Evolutionary conservation across 805 yeast genomes (phyloP), one percentile per base, ranked within the genome.

Genomic region (Myxozyma vanderwaltii): DNA sequence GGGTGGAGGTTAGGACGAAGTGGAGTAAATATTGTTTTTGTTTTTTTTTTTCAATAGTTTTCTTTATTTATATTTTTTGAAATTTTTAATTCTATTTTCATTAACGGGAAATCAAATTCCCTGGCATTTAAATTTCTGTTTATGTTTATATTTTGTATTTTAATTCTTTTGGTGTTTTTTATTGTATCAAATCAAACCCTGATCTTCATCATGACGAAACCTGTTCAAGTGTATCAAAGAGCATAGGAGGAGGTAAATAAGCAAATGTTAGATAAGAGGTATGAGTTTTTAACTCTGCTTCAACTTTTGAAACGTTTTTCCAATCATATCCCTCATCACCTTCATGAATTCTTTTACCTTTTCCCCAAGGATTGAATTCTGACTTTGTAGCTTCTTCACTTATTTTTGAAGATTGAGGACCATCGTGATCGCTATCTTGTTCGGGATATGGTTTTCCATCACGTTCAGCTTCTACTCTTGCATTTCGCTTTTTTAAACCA

Each of bases 201-300:
- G n/a, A n/a, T n/a, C n/a, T n/a, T n/a, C n/a, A n/a, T n/a, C n/a
- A n/a, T n/a, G n/a, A n/a, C n/a, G n/a, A n/a, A n/a, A n/a, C n/a
- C n/a, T n/a, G n/a, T n/a, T n/a, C n/a, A n/a, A n/a, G n/a, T n/a
- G n/a, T n/a, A n/a, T n/a, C n/a, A n/a, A n/a, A n/a, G n/a, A 19
- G 44, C 44, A 53, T 44, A 1, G 56, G 55, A 1, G 79, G 77
- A 4, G 79, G 76, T 26, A 74, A 66, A 36, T 78, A 79, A 24
- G 99, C 99, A 80, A 94, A 94, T 1, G 97, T 89, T 69, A 94
- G 75, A 71, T 90, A 94, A 0, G 97, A 89, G 0, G 99, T 94
- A 68, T 94, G 99, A 5, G 91, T 86, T 75, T 92, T 92, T 67
- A 92, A 79, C 70, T 94, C 98, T 2, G 85, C 68, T 71, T 92